Base-by-base conservation (phyloP, 257 asterid genomes). In the Mentha longifolia region DNA sequence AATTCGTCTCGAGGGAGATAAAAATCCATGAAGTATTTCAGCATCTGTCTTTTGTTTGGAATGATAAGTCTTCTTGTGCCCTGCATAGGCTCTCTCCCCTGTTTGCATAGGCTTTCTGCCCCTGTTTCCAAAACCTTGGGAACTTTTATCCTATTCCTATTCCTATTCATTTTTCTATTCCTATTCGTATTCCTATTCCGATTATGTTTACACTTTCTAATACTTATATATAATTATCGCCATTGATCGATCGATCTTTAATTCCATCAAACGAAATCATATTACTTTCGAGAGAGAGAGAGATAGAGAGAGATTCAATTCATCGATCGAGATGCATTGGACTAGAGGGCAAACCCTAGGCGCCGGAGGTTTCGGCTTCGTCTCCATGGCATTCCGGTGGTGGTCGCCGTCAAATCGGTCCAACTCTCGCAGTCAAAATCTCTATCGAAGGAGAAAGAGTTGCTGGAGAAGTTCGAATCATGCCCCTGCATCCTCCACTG, bases 21-120 rank as follows among this genome's bases (percentile, higher is more conserved):
- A 1, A 89, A 71, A 64, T 94, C 85, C 90, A 89, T 78, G 72
- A 94, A 94, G 57, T 91, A 78, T 10, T 65, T 77, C 33, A 91
- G 83, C 97, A 94, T 94, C 45, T 89, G 96, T 72, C 99, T 84
- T 84, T 94, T 94, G 85, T 94, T 94, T 3, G 99, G 98, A 16
- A 85, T 87, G 58, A 94, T 88, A 5, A n/a, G 96, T 94, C 83
- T 94, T 94, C 49, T 78, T 91, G 88, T 89, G 97, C 74, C 97
- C 98, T 51, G 88, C 91, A 74, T 86, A 94, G 3, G 97, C 97
- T 74, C 99, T 85, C n/a, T n/a, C n/a, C n/a, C n/a, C n/a, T n/a
- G n/a, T n/a, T n/a, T n/a, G n/a, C n/a, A n/a, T n/a, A n/a, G n/a
- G n/a, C n/a, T n/a, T n/a, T n/a, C 16, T 89, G 87, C 28, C 99